A percentile compares a stretch with the other conserved stretches of the same genome.
Evolutionary conservation across 164 flowering plant species (phyloP).

Genomic region (Sedum album): DNA sequence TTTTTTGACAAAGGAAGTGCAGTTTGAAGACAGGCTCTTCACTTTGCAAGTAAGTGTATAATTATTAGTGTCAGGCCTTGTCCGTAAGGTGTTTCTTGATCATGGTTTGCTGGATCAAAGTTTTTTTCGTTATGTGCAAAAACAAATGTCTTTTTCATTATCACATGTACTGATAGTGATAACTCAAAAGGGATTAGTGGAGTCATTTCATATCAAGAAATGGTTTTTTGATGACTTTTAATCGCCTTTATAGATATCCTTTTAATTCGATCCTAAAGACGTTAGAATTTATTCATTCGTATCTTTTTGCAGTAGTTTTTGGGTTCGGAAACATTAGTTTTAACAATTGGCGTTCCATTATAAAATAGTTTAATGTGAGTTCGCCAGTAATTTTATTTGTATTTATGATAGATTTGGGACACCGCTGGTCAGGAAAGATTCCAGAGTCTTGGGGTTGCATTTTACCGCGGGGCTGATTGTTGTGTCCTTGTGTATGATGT

Average conservation of each 20-base stretch:
- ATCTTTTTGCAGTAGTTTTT: too few relatives aligned
- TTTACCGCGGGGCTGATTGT: constrained; percentile 95
- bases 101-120: too few relatives aligned
- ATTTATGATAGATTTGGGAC: constrained; percentile 73
- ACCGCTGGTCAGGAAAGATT: constrained; percentile 96
- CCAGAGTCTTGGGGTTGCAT: constrained; percentile 94
- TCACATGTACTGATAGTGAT: neutral
- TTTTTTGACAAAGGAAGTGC: too few relatives aligned
- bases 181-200: too few relatives aligned
- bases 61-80: too few relatives aligned
- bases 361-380: neutral
- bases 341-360: neutral
- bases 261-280: too few relatives aligned
- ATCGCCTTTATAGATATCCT: too few relatives aligned
- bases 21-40: too few relatives aligned
- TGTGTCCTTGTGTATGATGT: constrained; percentile 97
- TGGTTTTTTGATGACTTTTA: too few relatives aligned
- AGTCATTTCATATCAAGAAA: neutral
- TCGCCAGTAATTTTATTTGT: neutral
- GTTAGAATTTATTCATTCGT: too few relatives aligned
- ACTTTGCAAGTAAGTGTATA: too few relatives aligned
- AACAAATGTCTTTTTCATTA: neutral
- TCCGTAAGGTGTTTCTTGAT: too few relatives aligned
- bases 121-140: neutral
- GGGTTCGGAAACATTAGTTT: neutral